These are phyloP conservation scores for Candida xiaguanensis DNA, from an alignment of 805 yeast genomes.

Conservation along the genomic window DNA sequence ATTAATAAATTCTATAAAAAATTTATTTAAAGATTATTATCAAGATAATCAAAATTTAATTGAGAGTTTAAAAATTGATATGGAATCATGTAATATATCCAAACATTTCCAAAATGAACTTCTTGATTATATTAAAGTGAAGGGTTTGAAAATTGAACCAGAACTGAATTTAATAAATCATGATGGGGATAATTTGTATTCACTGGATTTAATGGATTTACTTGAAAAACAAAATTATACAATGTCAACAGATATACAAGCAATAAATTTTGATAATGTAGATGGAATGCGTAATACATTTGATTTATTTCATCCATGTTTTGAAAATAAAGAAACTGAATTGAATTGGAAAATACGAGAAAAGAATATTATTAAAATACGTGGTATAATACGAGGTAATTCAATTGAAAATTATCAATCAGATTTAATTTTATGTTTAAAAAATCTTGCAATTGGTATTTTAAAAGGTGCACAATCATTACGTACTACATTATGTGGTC, in stretches of 20 bases:
- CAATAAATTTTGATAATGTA: constrained; percentile 25
- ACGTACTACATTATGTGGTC: constrained; percentile 75
- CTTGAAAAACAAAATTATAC: constrained; percentile 24
- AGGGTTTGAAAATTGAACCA: not conserved
- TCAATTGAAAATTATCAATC: constrained; percentile 36
- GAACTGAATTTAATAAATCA: no score
- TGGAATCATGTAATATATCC: not conserved
- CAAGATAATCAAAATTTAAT: not conserved
- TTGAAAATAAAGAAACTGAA: constrained; percentile 80
- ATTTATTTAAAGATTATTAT: not conserved
- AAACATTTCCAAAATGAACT: not conserved
- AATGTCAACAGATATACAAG: constrained; percentile 34
- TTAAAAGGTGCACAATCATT: constrained; percentile 66
- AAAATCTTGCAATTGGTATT: constrained; percentile 48
- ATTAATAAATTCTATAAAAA: not conserved
- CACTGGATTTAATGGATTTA: constrained; percentile 4
- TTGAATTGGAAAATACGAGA: constrained; percentile 81
- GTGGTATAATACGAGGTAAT: constrained; percentile 62
- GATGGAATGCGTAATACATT: constrained; percentile 17
- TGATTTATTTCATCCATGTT: constrained; percentile 27
- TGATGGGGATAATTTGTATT: no score
- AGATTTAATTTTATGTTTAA: constrained; percentile 29
- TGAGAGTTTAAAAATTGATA: not conserved
- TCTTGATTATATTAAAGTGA: not conserved
- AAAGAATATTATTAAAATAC: constrained; percentile 49